A percentile compares a stretch with the other conserved stretches of the same genome.
These are phyloP conservation scores for Mallotus nudiflorus DNA, from an alignment of 345 rosid genomes.

Conservation along the genomic window DNA sequence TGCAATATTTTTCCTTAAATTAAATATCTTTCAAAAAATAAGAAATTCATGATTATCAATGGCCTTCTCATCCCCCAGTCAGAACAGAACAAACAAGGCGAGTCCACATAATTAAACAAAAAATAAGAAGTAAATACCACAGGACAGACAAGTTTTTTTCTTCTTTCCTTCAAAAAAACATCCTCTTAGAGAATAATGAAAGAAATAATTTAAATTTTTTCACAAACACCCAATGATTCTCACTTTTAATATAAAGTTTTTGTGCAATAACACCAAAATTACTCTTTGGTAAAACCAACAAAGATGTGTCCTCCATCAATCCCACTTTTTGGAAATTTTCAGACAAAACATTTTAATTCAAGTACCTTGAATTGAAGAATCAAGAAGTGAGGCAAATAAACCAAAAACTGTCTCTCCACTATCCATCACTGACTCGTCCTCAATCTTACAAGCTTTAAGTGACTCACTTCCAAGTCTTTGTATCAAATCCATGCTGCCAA, in stretches of 20 bases:
- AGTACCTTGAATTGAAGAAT: slow-evolving; percentile 87
- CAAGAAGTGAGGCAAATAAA: slow-evolving; percentile 81
- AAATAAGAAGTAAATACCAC: neutral
- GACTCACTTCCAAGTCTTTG: slow-evolving; percentile 57
- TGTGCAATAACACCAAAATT: neutral
- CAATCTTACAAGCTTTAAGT: slow-evolving; percentile 76
- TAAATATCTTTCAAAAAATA: neutral
- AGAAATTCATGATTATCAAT: neutral
- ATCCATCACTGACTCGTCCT: slow-evolving; percentile 68
- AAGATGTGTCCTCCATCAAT: neutral
- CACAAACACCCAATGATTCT: neutral
- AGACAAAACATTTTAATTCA: neutral
- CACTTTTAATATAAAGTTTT: neutral
- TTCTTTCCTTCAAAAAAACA: neutral
- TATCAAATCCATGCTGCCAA: slow-evolving; percentile 40
- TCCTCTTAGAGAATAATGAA: neutral
- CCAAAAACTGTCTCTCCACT: slow-evolving; percentile 69
- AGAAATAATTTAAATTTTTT: neutral
- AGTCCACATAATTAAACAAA: no score
- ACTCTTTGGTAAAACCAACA: neutral
- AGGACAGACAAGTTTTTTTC: neutral
- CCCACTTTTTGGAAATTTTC: neutral
- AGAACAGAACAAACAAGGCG: no score
- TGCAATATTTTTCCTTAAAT: slow-evolving; percentile 8
- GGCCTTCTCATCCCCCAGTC: neutral